Conservation (phyloP, 305 asterid genomes). For the Galium porrigens region DNA sequence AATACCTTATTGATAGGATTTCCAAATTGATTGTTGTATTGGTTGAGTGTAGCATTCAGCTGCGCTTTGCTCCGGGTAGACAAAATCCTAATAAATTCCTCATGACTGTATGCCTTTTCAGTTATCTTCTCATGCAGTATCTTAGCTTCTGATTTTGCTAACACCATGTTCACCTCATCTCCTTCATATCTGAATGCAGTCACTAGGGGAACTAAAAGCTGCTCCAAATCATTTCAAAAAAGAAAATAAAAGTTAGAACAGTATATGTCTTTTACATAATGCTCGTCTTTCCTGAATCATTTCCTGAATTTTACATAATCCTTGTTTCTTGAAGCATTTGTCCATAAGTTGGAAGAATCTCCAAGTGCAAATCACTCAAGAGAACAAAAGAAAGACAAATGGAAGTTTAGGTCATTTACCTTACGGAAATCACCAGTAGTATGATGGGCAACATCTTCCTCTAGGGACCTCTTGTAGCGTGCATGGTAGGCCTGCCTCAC, state of each 20-base stretch:
- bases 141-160: constrained; percentile 74
- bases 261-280: neutral
- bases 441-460: constrained; percentile 83
- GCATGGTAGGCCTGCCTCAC: constrained; percentile 59
- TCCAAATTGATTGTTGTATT: constrained; percentile 55
- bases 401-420: constrained; percentile 24
- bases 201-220: constrained; percentile 82
- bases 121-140: constrained; percentile 55
- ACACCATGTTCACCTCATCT: constrained; percentile 51
- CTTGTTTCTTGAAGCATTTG: neutral
- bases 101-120: constrained; percentile 48
- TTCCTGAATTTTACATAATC: neutral
- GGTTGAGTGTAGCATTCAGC: constrained; percentile 72
- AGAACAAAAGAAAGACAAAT: neutral
- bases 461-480: constrained; percentile 59
- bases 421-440: constrained; percentile 59
- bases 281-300: neutral
- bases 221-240: constrained; percentile 17
- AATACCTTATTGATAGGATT: constrained; percentile 55
- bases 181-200: constrained; percentile 78
- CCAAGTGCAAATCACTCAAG: neutral
- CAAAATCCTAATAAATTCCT: constrained; percentile 57
- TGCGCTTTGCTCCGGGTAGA: constrained; percentile 83
- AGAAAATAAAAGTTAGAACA: neutral
- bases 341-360: neutral